Percentiles rank a stretch among this genome's conserved stretches.
Conservation (phyloP, 2,329 filamentous ascomycete species). For the Aspergillus costaricaensis region DNA sequence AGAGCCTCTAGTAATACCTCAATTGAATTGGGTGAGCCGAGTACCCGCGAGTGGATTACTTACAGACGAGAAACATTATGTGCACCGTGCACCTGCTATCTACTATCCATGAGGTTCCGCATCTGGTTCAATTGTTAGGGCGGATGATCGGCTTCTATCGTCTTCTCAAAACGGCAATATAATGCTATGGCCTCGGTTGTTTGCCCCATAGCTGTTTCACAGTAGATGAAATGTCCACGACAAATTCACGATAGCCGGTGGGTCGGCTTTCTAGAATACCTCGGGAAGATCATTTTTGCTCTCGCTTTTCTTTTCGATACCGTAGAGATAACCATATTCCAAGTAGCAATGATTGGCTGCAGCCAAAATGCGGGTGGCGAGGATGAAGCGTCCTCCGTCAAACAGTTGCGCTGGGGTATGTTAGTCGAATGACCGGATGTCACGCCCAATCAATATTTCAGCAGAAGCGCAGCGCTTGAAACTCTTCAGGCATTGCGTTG, state of each 20-base stretch:
- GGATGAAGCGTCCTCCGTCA: no score
- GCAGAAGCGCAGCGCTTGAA: no score
- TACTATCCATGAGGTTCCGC: neutral
- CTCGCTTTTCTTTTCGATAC: neutral
- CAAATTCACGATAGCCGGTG: neutral
- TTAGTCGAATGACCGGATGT: no score
- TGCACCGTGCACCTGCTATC: neutral
- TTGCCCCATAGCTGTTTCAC: slow-evolving; percentile 8
- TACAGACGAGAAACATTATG: neutral
- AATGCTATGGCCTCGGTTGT: neutral
- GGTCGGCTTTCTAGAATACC: neutral
- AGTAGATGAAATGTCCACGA: neutral
- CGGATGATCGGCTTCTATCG: neutral
- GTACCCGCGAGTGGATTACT: slow-evolving; percentile 8
- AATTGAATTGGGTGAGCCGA: neutral
- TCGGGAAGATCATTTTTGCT: neutral
- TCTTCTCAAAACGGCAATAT: neutral
- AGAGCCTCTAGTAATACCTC: neutral
- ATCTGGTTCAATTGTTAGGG: neutral
- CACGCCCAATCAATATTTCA: no score
- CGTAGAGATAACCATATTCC: neutral
- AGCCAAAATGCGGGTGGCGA: neutral
- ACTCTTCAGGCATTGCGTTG: neutral
- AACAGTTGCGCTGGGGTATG: no score
- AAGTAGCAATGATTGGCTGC: neutral